Evolutionary conservation across 2,329 filamentous ascomycete genomes (phyloP), one percentile per base, ranked within the genome.

Genomic region (Ceratocystis smalleyi): DNA sequence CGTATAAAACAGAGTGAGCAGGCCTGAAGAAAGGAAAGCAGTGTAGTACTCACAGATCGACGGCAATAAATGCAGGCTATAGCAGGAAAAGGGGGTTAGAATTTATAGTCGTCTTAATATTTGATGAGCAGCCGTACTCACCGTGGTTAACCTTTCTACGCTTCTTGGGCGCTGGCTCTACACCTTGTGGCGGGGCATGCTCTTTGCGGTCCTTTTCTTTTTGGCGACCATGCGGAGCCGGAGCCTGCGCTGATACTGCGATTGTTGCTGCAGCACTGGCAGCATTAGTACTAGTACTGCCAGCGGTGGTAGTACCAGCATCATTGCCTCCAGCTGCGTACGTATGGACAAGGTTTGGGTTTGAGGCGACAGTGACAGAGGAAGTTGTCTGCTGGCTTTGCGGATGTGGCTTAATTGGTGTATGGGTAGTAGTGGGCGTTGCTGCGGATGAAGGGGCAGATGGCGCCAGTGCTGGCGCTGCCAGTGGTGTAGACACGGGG

Each of bases 61-160:
- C 88, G 86, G 77, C 88, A 92, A 77, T 92, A 92, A 73, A 92
- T 87, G 78, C 88, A 92, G 73, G 88, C 88, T 92, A 79, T 73
- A 74, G 74, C 77, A 72, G 74, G 73, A 70, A 71, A 71, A 69
- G 73, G 4, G 5, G 71, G 70, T 63, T 55, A 67, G 61, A 55
- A 60, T 59, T 55, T 24, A 55, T 19, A 40, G 66, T 59, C 65
- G 73, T 3, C 10, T 22, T 27, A 3, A 40, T 17, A 7, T 49
- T 51, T 40, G 8, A 70, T 30, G 10, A 22, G 15, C 22, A 35
- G 30, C 54, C 30, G 24, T 66, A 62, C 85, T 77, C 83, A 91
- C 88, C 88, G 77, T 92, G 88, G 78, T 91, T 91, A 70, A 92
- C 88, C 78, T 92, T 92, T 79, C 88, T 87, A 77, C 88, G 82